Percentiles rank a stretch among this genome's conserved stretches.
Evolutionary conservation across 2,329 filamentous ascomycete species (phyloP).

Genomic region (Metarhizium rileyi): DNA sequence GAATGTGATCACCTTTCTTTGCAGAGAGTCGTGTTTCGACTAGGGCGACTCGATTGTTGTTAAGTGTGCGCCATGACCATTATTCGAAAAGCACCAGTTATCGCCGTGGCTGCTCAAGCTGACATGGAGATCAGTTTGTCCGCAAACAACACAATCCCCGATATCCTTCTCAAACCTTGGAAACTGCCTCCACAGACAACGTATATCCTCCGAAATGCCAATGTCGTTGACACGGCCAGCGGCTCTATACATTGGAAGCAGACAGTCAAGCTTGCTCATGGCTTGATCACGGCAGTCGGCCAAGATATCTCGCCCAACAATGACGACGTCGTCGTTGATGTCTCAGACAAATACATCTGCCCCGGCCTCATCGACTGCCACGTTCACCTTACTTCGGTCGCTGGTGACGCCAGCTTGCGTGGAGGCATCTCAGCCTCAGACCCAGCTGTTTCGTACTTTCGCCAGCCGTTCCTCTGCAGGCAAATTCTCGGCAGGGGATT

Average conservation of each 20-base stretch:
- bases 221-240: constrained; percentile 29
- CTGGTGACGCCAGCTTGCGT: constrained; percentile 17
- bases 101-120: not conserved
- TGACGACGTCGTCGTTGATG: constrained; percentile 12
- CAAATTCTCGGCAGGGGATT: constrained; percentile 48
- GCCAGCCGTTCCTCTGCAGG: constrained; percentile 35
- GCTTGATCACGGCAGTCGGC: constrained; percentile 21
- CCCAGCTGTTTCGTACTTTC: constrained; percentile 26
- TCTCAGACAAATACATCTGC: constrained; percentile 19
- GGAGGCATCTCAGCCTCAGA: constrained; percentile 19
- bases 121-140: not conserved
- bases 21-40: not conserved
- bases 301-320: not conserved
- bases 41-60: not conserved
- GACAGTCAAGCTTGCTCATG: constrained; percentile 24
- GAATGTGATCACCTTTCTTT: not conserved
- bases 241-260: constrained; percentile 21
- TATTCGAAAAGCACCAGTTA: not conserved
- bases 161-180: constrained; percentile 23
- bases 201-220: constrained; percentile 32
- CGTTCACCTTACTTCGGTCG: constrained; percentile 21
- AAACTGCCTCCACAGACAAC: constrained; percentile 20
- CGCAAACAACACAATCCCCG: not conserved
- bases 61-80: not conserved
- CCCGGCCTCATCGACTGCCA: constrained; percentile 25